Conservation (phyloP, 768 basidiomycete species). For the Lactarius evosmus region DNA sequence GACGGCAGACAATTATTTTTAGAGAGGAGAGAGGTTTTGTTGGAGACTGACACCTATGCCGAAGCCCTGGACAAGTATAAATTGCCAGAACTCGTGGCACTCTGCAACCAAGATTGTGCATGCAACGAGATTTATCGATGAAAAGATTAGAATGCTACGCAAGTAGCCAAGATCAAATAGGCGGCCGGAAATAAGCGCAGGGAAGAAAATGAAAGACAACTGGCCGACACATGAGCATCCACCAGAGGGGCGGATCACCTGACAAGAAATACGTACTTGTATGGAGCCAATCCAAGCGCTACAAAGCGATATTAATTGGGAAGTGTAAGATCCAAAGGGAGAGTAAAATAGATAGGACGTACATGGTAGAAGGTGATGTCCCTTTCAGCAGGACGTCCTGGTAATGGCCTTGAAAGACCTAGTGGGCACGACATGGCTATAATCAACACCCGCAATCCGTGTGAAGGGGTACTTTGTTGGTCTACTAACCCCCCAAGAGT, state of each 20-base stretch:
- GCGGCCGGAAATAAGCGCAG: conserved; percentile 60
- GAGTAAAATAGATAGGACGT: conserved; percentile 14
- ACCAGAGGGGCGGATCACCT: not conserved
- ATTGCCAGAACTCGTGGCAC: conserved; percentile 75
- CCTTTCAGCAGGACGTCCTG: conserved; percentile 48
- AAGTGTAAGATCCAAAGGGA: not conserved
- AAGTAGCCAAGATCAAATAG: conserved; percentile 74
- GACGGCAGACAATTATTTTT: not conserved
- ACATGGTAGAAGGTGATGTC: conserved; percentile 64
- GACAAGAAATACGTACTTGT: conserved; percentile 43
- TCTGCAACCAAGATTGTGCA: conserved; percentile 66
- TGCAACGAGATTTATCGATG: conserved; percentile 49
- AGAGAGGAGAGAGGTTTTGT: not conserved
- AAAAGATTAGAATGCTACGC: conserved; percentile 45
- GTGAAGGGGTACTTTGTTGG: not conserved
- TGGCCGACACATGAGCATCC: conserved; percentile 30
- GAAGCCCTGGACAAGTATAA: conserved; percentile 71
- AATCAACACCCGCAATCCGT: not conserved
- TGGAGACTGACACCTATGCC: conserved; percentile 52
- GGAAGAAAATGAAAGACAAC: conserved; percentile 62
- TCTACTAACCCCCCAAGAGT: conserved; percentile 68
- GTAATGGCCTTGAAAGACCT: conserved; percentile 77
- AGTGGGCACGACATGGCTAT: not conserved
- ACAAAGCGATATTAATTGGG: conserved; percentile 3
- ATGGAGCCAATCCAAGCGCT: conserved; percentile 82